These are phyloP conservation scores for Aphanomyces stellatus DNA, from an alignment of 352 stramenopile genomes.

Conservation along the genomic window DNA sequence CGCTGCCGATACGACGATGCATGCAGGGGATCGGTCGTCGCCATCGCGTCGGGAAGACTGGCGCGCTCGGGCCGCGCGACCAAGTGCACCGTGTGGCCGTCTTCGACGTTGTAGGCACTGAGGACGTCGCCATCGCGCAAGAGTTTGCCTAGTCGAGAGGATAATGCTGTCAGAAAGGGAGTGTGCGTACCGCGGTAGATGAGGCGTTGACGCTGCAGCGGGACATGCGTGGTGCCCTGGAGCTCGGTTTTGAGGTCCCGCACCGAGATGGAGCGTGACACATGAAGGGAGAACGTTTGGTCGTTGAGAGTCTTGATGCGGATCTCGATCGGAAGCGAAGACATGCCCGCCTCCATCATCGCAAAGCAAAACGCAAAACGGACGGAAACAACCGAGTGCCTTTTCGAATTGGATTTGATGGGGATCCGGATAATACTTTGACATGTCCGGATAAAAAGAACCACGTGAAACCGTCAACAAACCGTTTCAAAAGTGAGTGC, in stretches of 20 bases:
- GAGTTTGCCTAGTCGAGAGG: conserved; percentile 44
- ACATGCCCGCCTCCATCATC: no score
- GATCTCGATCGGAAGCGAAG: conserved; percentile 22
- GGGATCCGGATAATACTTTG: no score
- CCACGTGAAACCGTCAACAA: no score
- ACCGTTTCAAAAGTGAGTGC: no score
- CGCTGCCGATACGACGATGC: neutral
- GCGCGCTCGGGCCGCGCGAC: conserved; percentile 48
- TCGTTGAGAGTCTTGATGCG: conserved; percentile 75
- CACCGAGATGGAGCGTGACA: conserved; percentile 34
- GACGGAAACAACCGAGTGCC: no score
- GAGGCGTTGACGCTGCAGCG: conserved; percentile 65
- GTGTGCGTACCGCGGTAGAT: conserved; percentile 72
- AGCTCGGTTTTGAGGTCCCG: conserved; percentile 57
- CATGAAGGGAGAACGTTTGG: conserved; percentile 57
- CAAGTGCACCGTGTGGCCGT: conserved; percentile 88
- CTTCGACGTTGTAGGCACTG: conserved; percentile 79
- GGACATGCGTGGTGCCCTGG: conserved; percentile 43
- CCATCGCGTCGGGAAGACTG: neutral
- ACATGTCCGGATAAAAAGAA: no score
- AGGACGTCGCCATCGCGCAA: conserved; percentile 71
- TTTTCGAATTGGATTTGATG: no score
- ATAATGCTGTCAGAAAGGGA: neutral
- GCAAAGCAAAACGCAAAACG: no score
- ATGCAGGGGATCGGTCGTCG: neutral